phyloP scores from a whole-genome alignment of 176 grass and related monocot species.

The Zea luxurians region DNA sequence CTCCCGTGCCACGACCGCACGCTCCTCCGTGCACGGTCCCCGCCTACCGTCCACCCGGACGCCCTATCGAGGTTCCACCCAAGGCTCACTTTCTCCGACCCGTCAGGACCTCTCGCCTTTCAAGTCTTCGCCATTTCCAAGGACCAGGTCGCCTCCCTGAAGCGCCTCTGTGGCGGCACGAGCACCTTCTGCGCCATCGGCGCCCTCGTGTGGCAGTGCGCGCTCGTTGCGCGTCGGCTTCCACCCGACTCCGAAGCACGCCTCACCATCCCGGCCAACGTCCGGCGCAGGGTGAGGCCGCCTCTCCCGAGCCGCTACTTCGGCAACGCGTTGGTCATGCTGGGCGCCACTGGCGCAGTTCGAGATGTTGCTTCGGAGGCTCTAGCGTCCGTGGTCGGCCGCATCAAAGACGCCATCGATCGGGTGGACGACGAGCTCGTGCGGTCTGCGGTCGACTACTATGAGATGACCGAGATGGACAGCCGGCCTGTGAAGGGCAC shows the following conservation, averaged over 20 bases:
- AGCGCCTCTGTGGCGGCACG: too few species aligned
- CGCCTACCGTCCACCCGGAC: too few species aligned
- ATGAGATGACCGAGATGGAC: neutral
- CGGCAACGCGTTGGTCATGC: conserved; percentile 30
- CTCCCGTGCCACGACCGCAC: too few species aligned
- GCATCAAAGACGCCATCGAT: neutral
- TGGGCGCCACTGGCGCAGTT: conserved; percentile 7
- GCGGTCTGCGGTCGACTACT: conserved; percentile 28
- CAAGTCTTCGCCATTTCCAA: too few species aligned
- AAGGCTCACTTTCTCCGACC: too few species aligned
- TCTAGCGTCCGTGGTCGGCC: conserved; percentile 1
- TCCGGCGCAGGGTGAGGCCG: conserved; percentile 24
- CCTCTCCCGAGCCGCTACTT: conserved; percentile 15
- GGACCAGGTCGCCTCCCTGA: too few species aligned
- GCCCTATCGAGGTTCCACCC: too few species aligned
- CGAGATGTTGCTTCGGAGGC: conserved; percentile 24
- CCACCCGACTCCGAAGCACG: neutral
- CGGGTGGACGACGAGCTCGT: neutral
- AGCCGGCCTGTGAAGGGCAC: neutral
- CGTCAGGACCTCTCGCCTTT: too few species aligned
- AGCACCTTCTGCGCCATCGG: too few species aligned
- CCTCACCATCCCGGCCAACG: conserved; percentile 20
- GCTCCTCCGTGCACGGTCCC: too few species aligned
- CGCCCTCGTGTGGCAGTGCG: conserved; percentile 46
- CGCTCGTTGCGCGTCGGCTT: conserved; percentile 19